Conservation (phyloP, 2,329 filamentous ascomycete genomes). For the Penicillium sp. region DNA sequence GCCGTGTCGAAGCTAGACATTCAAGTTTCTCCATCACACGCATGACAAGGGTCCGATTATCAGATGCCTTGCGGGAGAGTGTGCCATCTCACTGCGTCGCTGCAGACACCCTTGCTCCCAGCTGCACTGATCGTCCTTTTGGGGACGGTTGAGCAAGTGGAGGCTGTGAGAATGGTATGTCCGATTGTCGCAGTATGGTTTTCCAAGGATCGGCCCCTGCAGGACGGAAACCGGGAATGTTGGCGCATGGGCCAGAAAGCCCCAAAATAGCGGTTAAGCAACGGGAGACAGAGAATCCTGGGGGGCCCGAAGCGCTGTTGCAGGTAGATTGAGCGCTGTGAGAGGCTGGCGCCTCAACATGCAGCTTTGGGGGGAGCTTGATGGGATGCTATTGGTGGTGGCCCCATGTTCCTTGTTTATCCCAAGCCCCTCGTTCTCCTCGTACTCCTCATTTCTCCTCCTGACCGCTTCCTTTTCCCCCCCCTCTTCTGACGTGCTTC, state of each 20-base stretch:
- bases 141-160: neutral
- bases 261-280: neutral
- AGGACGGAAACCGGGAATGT: slow-evolving; percentile 1
- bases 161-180: slow-evolving; percentile 9
- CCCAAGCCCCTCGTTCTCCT: neutral
- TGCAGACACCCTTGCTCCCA: slow-evolving; percentile 13
- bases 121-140: slow-evolving; percentile 15
- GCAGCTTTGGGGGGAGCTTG: neutral
- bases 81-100: slow-evolving; percentile 23
- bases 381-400: neutral
- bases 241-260: neutral
- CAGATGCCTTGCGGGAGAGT: slow-evolving; percentile 1
- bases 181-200: slow-evolving; percentile 13
- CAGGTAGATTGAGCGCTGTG: neutral
- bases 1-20: neutral
- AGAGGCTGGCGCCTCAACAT: neutral
- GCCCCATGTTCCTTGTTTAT: neutral
- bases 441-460: neutral
- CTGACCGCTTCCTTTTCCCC: slow-evolving; percentile 13
- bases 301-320: neutral
- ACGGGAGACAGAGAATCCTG: neutral
- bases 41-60: slow-evolving; percentile 1
- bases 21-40: slow-evolving; percentile 1
- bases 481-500: neutral
- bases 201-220: slow-evolving; percentile 22